Conservation (phyloP, 345 rosid species). For the Ceriops tagal region DNA sequence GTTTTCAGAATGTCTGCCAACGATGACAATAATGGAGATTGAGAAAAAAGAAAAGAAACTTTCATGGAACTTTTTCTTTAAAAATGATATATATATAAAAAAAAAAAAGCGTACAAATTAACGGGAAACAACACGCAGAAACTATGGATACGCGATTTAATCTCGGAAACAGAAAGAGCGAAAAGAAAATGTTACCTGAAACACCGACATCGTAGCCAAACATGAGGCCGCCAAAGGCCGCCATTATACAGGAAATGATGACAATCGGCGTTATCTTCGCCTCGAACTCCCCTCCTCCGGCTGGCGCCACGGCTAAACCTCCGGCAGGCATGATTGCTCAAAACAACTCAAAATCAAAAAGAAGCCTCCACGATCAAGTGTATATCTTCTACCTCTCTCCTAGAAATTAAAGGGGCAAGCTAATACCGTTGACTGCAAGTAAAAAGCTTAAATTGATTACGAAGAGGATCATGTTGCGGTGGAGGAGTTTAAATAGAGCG, state of each 20-base stretch:
- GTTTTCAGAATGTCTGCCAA: too few relatives aligned
- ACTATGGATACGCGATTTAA: neutral
- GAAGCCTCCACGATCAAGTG: neutral
- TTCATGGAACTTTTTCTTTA: too few relatives aligned
- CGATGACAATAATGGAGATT: too few relatives aligned
- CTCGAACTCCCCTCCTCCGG: conserved; percentile 64
- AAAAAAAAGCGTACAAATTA: too few relatives aligned
- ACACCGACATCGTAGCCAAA: conserved; percentile 93
- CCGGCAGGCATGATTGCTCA: conserved; percentile 58
- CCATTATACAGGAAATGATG: conserved; percentile 82
- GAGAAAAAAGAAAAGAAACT: too few relatives aligned
- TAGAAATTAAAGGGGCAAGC: too few relatives aligned
- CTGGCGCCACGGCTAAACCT: conserved; percentile 48
- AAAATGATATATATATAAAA: too few relatives aligned
- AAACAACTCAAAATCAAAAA: neutral
- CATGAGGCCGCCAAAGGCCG: conserved; percentile 98
- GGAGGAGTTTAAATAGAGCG: conserved; percentile 21
- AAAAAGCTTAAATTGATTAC: neutral
- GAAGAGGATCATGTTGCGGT: neutral
- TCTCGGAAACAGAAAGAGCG: neutral
- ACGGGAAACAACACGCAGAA: too few relatives aligned
- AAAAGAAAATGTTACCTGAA: conserved; percentile 49
- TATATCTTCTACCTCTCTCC: too few relatives aligned
- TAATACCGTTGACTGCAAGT: neutral
- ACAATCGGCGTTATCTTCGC: conserved; percentile 95